These are phyloP conservation scores for Fusarium sp. DNA, from an alignment of 2,329 filamentous ascomycete genomes.

Conservation along the genomic window DNA sequence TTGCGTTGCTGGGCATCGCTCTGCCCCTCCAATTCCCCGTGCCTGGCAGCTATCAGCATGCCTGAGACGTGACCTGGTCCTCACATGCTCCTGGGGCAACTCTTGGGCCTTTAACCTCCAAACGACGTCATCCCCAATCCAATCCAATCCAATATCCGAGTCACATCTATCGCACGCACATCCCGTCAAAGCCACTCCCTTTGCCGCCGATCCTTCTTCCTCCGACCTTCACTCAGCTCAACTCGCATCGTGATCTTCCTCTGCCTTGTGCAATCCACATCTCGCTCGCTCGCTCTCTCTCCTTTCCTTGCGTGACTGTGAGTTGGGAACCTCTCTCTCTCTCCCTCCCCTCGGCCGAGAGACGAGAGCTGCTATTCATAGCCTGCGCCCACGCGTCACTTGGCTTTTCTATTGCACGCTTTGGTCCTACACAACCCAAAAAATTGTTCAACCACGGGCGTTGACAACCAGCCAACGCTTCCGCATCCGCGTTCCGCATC, in stretches of 20 bases:
- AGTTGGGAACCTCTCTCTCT: conserved; percentile 25
- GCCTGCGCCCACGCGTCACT: conserved; percentile 13
- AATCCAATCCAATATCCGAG: conserved; percentile 12
- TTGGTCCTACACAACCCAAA: conserved; percentile 25
- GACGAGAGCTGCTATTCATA: conserved; percentile 13
- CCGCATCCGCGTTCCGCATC: conserved; percentile 16
- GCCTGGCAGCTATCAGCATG: conserved; percentile 37
- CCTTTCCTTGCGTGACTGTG: conserved; percentile 32
- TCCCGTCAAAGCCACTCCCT: conserved; percentile 31
- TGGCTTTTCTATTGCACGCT: conserved; percentile 20
- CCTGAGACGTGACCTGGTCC: conserved; percentile 38
- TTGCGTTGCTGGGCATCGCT: conserved; percentile 24
- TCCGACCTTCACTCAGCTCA: conserved; percentile 17
- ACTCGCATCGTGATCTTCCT: conserved; percentile 28
- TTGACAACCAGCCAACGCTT: conserved; percentile 15
- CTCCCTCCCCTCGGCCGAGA: conserved; percentile 15
- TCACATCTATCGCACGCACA: conserved; percentile 11
- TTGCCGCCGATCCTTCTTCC: conserved; percentile 29
- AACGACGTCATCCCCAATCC: conserved; percentile 33
- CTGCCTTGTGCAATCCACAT: background rate
- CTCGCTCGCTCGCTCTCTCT: background rate
- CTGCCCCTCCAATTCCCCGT: conserved; percentile 20
- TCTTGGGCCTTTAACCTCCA: conserved; percentile 19
- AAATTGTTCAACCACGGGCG: conserved; percentile 13
- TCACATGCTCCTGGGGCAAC: conserved; percentile 32